Base-by-base conservation (phyloP, 2,329 filamentous ascomycete species). In the Rhinocladiella mackenziei region DNA sequence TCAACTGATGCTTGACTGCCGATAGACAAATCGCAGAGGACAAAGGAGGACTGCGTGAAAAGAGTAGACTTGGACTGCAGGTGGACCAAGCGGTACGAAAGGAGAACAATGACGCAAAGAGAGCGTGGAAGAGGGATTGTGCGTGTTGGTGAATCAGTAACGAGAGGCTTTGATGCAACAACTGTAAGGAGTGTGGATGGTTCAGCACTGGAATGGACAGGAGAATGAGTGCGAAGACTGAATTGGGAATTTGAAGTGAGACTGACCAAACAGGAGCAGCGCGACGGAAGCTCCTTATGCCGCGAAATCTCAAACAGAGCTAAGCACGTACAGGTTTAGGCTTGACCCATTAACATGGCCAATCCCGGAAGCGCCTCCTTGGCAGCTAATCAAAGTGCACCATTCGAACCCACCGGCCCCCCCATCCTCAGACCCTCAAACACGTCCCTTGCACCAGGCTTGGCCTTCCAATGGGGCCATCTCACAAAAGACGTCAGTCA, bases 151-250 rank as follows among this genome's bases (percentile, higher is more conserved):
- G 45, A 44, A 45, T 40, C 33, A 45, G 25, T 32, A 39, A 45
- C 39, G n/a, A n/a, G n/a, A n/a, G n/a, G n/a, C n/a, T n/a, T 41
- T 50, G 50, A 50, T 43, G 46, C 43, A 46, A 47, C 35, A 45
- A 49, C 39, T 28, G 37, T 35, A 38, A 44, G 39, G 45, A 48
- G 33, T 32, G 36, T 52, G 37, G 38, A 45, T 38, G 20, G 40
- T 30, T 44, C 30, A 38, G 11, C 17, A 23, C 30, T 14, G 33
- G 35, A 30, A 20, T 19, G 20, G 23, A n/a, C n/a, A n/a, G n/a
- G n/a, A n/a, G n/a, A n/a, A n/a, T n/a, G n/a, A n/a, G n/a, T 22
- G 32, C 13, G 7, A 7, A n/a, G 23, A 26, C 23, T 26, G 23
- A 26, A 26, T 26, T 7, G n/a, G 23, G 23, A 26, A n/a, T n/a